Conservation (phyloP, 805 yeast genomes). For the Grigorovia transvaalensis region DNA sequence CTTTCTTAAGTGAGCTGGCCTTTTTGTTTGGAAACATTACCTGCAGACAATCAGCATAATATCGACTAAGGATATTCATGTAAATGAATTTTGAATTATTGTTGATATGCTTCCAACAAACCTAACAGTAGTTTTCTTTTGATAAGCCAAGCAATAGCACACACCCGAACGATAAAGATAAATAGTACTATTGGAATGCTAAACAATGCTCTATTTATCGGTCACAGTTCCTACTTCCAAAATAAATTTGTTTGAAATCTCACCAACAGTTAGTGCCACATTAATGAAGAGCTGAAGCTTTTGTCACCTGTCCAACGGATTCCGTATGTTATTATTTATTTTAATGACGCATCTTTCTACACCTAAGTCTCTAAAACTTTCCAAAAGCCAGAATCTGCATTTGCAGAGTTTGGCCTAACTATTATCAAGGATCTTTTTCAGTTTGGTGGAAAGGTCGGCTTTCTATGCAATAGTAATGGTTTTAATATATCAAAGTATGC, state of each 20-base stretch:
- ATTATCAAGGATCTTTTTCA: constrained; percentile 3
- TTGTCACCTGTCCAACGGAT: constrained; percentile 26
- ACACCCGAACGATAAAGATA: background rate
- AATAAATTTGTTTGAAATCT: constrained; percentile 1
- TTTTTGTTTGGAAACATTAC: constrained; percentile 5
- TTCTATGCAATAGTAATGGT: too few relatives aligned
- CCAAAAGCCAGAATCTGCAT: constrained; percentile 49
- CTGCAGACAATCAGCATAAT: background rate
- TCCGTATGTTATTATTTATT: constrained; percentile 48
- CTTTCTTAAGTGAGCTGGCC: constrained; percentile 11
- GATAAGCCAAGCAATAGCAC: background rate
- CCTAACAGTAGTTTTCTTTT: too few relatives aligned
- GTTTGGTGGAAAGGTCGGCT: background rate
- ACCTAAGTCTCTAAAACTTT: constrained; percentile 28
- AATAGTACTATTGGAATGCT: background rate
- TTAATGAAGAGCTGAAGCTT: constrained; percentile 25
- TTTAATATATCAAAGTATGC: too few relatives aligned
- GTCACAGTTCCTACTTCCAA: constrained; percentile 1
- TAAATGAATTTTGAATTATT: too few relatives aligned
- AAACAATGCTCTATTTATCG: background rate
- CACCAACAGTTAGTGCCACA: constrained; percentile 18
- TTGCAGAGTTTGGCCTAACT: constrained; percentile 34
- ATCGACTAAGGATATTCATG: background rate
- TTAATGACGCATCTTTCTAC: constrained; percentile 40
- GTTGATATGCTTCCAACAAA: too few relatives aligned